Percentiles rank a stretch among this genome's conserved stretches.
Evolutionary conservation across 1,284 basidiomycete species (phyloP).

Genomic region (Termitomyces sp.): DNA sequence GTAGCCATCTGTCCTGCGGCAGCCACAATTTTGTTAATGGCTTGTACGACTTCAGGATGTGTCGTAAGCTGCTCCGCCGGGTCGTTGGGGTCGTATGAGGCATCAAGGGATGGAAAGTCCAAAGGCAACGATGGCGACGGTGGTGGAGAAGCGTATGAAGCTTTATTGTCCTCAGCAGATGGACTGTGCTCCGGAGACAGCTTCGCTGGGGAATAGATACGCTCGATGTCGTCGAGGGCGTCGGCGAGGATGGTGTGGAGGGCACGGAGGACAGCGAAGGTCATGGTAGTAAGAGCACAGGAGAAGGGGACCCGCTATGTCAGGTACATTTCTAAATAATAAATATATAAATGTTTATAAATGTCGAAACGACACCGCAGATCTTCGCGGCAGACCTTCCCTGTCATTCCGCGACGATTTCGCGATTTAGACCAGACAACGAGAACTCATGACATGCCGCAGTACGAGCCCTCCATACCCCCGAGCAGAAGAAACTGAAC

Average conservation of each 20-base stretch:
- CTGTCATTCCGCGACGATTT: slow-evolving; percentile 12
- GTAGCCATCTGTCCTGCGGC: slow-evolving; percentile 61
- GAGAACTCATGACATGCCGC: slow-evolving; percentile 1
- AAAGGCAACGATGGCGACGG: slow-evolving; percentile 34
- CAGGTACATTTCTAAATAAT: slow-evolving; percentile 12
- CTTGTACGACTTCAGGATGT: slow-evolving; percentile 52
- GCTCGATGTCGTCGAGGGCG: slow-evolving; percentile 64
- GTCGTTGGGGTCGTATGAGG: slow-evolving; percentile 40
- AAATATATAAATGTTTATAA: slow-evolving; percentile 6
- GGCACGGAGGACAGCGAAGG: slow-evolving; percentile 57
- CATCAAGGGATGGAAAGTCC: slow-evolving; percentile 60
- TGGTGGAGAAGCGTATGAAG: slow-evolving; percentile 37
- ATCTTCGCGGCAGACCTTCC: slow-evolving; percentile 13
- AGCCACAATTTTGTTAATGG: slow-evolving; percentile 58
- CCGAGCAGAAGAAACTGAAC: not conserved
- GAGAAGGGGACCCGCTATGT: not conserved
- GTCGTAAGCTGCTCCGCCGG: slow-evolving; percentile 48
- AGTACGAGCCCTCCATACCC: not conserved
- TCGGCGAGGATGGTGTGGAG: slow-evolving; percentile 63
- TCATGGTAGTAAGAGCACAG: slow-evolving; percentile 32
- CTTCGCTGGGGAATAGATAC: slow-evolving; percentile 38
- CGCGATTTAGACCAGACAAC: slow-evolving; percentile 2
- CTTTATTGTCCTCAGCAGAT: not conserved
- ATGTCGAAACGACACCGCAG: slow-evolving; percentile 14
- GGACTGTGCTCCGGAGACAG: slow-evolving; percentile 9